These are phyloP conservation scores for Tricholoma hemisulphureum DNA, from an alignment of 768 basidiomycete species.

Conservation along the genomic window DNA sequence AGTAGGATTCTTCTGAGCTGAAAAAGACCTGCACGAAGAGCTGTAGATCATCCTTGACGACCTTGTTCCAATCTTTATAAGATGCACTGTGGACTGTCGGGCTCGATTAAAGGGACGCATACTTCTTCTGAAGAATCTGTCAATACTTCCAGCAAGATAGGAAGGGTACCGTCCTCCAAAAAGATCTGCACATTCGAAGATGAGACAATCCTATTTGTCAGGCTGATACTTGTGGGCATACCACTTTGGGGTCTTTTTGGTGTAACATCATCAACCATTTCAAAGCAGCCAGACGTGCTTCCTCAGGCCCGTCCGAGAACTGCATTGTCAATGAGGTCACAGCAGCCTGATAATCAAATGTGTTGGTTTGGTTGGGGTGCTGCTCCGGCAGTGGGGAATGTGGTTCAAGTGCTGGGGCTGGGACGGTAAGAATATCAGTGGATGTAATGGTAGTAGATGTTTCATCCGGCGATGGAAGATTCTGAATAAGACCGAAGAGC, in stretches of 20 bases:
- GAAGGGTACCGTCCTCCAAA: conserved; percentile 96
- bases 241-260: conserved; percentile 96
- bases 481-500: conserved; percentile 82
- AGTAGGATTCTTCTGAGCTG: conserved; percentile 91
- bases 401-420: conserved; percentile 62
- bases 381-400: too few species aligned
- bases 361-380: conserved; percentile 44
- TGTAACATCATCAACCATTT: conserved; percentile 99
- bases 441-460: conserved; percentile 26
- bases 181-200: conserved; percentile 66
- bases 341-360: conserved; percentile 88
- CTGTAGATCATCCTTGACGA: conserved; percentile 94
- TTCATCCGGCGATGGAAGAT: conserved; percentile 72
- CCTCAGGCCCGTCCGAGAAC: conserved; percentile 94
- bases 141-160: conserved; percentile 89
- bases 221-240: conserved; percentile 25
- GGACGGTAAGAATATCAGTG: conserved; percentile 24
- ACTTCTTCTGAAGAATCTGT: conserved; percentile 97
- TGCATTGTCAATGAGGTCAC: conserved; percentile 92
- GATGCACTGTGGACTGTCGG: background rate
- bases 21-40: conserved; percentile 96
- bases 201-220: background rate
- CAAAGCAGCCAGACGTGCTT: conserved; percentile 91
- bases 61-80: conserved; percentile 42
- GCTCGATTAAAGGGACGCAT: conserved; percentile 12